Conservation (phyloP, 176 grass and related monocot species). For the Eleusine coracana region DNA sequence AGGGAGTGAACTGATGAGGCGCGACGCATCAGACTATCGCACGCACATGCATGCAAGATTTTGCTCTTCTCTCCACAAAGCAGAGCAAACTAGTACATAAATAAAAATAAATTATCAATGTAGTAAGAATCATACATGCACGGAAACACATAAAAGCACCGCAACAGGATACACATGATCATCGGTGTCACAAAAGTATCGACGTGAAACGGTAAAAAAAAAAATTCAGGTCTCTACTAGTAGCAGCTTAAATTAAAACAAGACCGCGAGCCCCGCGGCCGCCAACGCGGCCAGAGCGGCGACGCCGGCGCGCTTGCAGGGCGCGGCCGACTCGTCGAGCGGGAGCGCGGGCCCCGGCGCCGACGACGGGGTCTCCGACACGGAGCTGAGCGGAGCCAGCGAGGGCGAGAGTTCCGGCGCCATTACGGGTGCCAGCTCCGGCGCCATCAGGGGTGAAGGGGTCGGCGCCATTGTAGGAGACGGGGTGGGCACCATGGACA, state of each 20-base stretch:
- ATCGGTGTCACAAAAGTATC: slow-evolving; percentile 8
- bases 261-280: slow-evolving; percentile 38
- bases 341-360: slow-evolving; percentile 23
- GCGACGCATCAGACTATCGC: neutral
- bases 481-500: slow-evolving; percentile 38
- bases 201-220: slow-evolving; percentile 7
- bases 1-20: neutral
- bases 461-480: slow-evolving; percentile 31
- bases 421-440: slow-evolving; percentile 25
- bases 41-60: neutral
- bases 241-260: slow-evolving; percentile 55
- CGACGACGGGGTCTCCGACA: slow-evolving; percentile 30
- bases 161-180: slow-evolving; percentile 5
- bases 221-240: neutral
- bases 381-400: slow-evolving; percentile 26
- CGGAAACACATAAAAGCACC: neutral
- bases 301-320: slow-evolving; percentile 1
- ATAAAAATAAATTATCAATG: slow-evolving; percentile 48
- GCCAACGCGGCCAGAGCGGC: slow-evolving; percentile 39
- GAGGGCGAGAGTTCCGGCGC: slow-evolving; percentile 17
- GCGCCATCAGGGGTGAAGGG: slow-evolving; percentile 32
- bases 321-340: slow-evolving; percentile 15
- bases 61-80: neutral
- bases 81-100: neutral
- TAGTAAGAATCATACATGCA: slow-evolving; percentile 48